phyloP scores from a whole-genome alignment of 148 eudicot genomes.

The Amaranthus cruentus region DNA sequence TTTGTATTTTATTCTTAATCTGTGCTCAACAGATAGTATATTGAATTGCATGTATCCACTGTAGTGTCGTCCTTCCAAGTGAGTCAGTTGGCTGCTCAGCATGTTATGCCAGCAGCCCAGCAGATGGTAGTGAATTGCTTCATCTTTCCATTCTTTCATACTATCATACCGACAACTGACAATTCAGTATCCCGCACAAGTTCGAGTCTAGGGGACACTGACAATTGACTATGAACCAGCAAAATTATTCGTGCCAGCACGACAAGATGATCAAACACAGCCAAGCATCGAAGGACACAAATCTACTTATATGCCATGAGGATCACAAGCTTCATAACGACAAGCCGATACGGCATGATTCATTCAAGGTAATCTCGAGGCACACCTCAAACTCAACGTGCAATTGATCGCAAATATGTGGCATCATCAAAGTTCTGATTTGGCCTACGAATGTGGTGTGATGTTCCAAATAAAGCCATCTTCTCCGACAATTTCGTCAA shows the following conservation, averaged over 20 bases:
- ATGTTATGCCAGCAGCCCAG: not conserved
- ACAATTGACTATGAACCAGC: not conserved
- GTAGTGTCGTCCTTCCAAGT: not conserved
- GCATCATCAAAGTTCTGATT: conserved; percentile 32
- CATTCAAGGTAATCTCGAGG: not conserved
- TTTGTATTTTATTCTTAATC: too few relatives aligned
- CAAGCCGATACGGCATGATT: not conserved
- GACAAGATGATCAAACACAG: conserved; percentile 1
- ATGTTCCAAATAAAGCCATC: conserved; percentile 54
- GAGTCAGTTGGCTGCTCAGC: not conserved
- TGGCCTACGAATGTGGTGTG: conserved; percentile 22
- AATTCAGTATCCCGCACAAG: too few relatives aligned
- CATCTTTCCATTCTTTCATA: not conserved
- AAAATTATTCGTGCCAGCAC: not conserved
- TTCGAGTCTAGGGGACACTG: too few relatives aligned
- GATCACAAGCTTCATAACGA: not conserved
- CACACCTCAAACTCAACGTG: conserved; percentile 19
- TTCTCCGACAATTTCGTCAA: conserved; percentile 48
- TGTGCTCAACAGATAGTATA: too few relatives aligned
- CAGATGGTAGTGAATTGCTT: not conserved
- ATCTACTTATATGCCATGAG: not conserved
- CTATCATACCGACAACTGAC: not conserved
- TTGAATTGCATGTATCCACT: too few relatives aligned
- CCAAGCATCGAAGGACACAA: not conserved
- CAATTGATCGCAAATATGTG: conserved; percentile 22